Evolutionary conservation across 495 filamentous ascomycete species (phyloP), one percentile per base, ranked within the genome.

Genomic region (Apiosordaria backusii): DNA sequence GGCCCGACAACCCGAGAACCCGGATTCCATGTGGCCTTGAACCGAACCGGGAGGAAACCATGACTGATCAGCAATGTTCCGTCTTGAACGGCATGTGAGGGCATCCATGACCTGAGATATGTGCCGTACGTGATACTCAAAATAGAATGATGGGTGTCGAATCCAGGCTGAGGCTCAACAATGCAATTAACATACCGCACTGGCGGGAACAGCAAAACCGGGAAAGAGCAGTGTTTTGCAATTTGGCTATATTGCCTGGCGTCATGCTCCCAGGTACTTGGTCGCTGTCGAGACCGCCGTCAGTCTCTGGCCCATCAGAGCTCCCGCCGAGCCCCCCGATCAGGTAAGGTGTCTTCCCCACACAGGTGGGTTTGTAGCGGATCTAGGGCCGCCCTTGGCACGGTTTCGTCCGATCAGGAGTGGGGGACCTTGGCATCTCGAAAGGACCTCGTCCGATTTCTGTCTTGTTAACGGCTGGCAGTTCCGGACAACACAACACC

Each of bases 1-100:
- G 57, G 57, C 24, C 59, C 59, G 59, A 61, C 26, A 61, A 61
- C 26, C 59, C 59, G 59, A 45, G 26, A 61, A 19, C n/a, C 27
- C 26, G 25, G 59, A 21, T 61, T 61, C 16, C 27, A 27, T 35
- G 59, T 45, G 59, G 59, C 59, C 10, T 16, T 27, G 7, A 59
- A 27, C 24, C 53, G 0, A 4, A 6, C 18, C 9, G 4, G 50
- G 16, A 53, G 50, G 19, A 21, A 16, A n/a, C n/a, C 16, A 16
- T 16, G 16, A 21, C 19, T 21, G 53, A 6, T 21, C 53, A 13
- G 2, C 53, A 21, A 18, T 55, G 53, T 54, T 35, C 29, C 29
- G 52, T n/a, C 52, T 22, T 54, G 18, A 22, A 22, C 18, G 52
- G 52, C 22, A 24, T 55, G 53, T 55, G 52, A 55, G n/a, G 21